Evolutionary conservation across 768 basidiomycete species (phyloP).

Genomic region (Lentinula boryana): DNA sequence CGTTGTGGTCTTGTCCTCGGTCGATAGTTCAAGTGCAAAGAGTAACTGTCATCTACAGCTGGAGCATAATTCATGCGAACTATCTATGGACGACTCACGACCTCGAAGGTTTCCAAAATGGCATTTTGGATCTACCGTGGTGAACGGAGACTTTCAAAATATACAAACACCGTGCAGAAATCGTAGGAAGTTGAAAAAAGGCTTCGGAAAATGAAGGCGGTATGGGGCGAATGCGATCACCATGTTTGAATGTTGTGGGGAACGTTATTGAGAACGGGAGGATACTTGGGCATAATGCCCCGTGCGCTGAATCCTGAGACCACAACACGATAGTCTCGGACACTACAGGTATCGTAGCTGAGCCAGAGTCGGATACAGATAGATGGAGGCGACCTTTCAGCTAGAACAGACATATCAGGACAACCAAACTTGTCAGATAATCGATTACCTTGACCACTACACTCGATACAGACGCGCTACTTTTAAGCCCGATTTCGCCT

Average conservation of each 20-base stretch:
- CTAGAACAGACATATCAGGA: slow-evolving; percentile 13
- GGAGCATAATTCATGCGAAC: not conserved
- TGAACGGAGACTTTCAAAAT: slow-evolving; percentile 25
- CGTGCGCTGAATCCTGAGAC: slow-evolving; percentile 16
- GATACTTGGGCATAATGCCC: slow-evolving; percentile 27
- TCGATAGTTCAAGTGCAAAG: slow-evolving; percentile 33
- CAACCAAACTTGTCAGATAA: not conserved
- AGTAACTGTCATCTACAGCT: slow-evolving; percentile 26
- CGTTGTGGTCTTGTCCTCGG: slow-evolving; percentile 43
- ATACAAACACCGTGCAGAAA: slow-evolving; percentile 25
- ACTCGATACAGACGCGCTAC: slow-evolving; percentile 21
- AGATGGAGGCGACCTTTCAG: slow-evolving; percentile 28
- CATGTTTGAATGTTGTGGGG: slow-evolving; percentile 24
- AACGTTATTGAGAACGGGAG: slow-evolving; percentile 31
- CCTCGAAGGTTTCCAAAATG: slow-evolving; percentile 28
- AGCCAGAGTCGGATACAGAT: slow-evolving; percentile 29
- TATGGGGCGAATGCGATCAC: slow-evolving; percentile 22
- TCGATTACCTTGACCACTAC: slow-evolving; percentile 29
- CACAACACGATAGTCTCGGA: slow-evolving; percentile 25
- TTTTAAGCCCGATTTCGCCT: slow-evolving; percentile 30
- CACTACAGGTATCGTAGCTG: slow-evolving; percentile 20
- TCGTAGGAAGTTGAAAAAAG: slow-evolving; percentile 23
- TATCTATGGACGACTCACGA: slow-evolving; percentile 20
- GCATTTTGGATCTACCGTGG: slow-evolving; percentile 15
- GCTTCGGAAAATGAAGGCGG: slow-evolving; percentile 34